Percentiles rank a stretch among this genome's conserved stretches.
These are phyloP conservation scores for Tranzscheliella williamsii DNA, from an alignment of 1,284 basidiomycete species.

Conservation along the genomic window DNA sequence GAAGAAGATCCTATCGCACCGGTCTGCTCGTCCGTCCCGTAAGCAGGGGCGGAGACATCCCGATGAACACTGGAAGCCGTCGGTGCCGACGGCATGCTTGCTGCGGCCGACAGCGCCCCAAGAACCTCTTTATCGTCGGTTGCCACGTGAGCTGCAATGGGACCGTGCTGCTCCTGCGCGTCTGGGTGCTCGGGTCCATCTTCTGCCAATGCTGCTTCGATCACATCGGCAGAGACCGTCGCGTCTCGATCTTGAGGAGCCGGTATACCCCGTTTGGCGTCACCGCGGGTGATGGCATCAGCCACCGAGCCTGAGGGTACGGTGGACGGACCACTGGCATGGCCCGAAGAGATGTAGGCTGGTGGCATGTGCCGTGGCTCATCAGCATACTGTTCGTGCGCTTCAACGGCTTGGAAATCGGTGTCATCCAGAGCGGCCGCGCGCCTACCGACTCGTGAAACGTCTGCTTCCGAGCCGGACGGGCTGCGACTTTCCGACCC, in stretches of 20 bases:
- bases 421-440: conserved; percentile 21
- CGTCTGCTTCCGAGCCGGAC: not conserved
- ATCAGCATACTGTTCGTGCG: conserved; percentile 21
- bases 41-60: conserved; percentile 23
- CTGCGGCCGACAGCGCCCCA: conserved; percentile 31
- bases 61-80: conserved; percentile 1
- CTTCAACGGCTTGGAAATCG: conserved; percentile 44
- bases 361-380: conserved; percentile 40
- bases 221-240: conserved; percentile 14
- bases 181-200: not conserved
- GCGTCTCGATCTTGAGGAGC: conserved; percentile 20
- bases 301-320: conserved; percentile 2
- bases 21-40: conserved; percentile 1
- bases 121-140: conserved; percentile 50
- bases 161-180: conserved; percentile 1
- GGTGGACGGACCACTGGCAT: not conserved
- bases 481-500: not conserved
- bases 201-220: conserved; percentile 7
- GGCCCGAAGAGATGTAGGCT: conserved; percentile 44
- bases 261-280: conserved; percentile 33
- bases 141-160: conserved; percentile 36
- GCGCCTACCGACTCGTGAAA: conserved; percentile 3
- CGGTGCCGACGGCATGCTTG: conserved; percentile 30
- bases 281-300: conserved; percentile 19
- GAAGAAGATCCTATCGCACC: conserved; percentile 1